Conservation (phyloP, 352 stramenopile species). For the Pythium grandisporangium region DNA sequence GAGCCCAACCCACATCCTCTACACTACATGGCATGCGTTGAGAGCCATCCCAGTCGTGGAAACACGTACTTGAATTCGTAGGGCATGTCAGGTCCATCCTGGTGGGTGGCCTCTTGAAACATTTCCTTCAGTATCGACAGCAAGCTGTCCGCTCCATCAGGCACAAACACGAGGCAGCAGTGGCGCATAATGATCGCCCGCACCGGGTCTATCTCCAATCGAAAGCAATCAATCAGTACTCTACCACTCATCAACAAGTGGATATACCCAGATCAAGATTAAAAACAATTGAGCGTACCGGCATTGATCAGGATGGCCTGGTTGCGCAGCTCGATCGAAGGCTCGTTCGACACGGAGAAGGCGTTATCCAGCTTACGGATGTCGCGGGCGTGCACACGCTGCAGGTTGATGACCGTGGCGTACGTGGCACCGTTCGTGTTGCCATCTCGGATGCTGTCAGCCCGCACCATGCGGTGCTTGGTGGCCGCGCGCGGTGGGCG, state of each 20-base stretch:
- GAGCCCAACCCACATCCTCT: no score
- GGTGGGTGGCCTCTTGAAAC: slow-evolving; percentile 34
- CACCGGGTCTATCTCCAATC: slow-evolving; percentile 25
- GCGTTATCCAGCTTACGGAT: slow-evolving; percentile 67
- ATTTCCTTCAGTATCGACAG: slow-evolving; percentile 56
- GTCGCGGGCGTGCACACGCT: slow-evolving; percentile 67
- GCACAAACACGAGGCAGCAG: slow-evolving; percentile 22
- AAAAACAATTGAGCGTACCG: slow-evolving; percentile 8
- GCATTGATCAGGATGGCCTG: slow-evolving; percentile 74
- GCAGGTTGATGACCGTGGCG: slow-evolving; percentile 12
- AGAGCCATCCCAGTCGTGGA: not conserved
- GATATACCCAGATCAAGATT: not conserved
- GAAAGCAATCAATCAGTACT: not conserved
- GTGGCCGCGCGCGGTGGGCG: not conserved
- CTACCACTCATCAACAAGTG: not conserved
- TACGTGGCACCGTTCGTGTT: not conserved
- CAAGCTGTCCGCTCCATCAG: slow-evolving; percentile 38
- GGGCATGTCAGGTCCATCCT: slow-evolving; percentile 33
- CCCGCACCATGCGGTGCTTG: slow-evolving; percentile 1
- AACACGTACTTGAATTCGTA: slow-evolving; percentile 67
- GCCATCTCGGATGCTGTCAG: slow-evolving; percentile 3
- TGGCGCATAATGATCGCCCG: slow-evolving; percentile 70
- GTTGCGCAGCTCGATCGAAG: slow-evolving; percentile 66
- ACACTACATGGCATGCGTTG: no score
- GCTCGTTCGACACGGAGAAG: slow-evolving; percentile 66